Conservation (phyloP, 2,329 filamentous ascomycete species). For the Hypoxylon sp. region DNA sequence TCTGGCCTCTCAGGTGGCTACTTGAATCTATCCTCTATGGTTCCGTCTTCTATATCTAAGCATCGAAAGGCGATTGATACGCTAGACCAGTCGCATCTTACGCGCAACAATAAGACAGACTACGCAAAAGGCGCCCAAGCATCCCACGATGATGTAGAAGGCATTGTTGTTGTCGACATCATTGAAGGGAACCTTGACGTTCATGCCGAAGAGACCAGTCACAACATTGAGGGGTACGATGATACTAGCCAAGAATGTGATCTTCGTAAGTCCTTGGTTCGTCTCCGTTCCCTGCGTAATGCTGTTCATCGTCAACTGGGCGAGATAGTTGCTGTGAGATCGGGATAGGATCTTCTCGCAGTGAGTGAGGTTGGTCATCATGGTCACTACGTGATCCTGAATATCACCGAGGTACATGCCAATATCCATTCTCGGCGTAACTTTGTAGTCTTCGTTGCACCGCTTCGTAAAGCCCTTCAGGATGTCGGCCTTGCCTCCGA, state of each 20-base stretch:
- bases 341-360: constrained; percentile 98
- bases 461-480: constrained; percentile 98
- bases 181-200: constrained; percentile 78
- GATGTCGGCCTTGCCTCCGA: constrained; percentile 98
- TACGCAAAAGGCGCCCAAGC: constrained; percentile 67
- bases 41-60: neutral
- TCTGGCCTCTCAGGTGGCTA: neutral
- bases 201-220: constrained; percentile 90
- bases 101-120: constrained; percentile 63
- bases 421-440: constrained; percentile 96
- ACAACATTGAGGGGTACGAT: constrained; percentile 96
- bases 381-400: constrained; percentile 98
- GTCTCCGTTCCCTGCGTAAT: constrained; percentile 88
- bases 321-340: constrained; percentile 95
- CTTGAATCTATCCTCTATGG: neutral
- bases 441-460: constrained; percentile 96
- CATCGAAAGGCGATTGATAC: neutral
- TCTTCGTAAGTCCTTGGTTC: constrained; percentile 92
- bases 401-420: constrained; percentile 97
- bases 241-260: constrained; percentile 93
- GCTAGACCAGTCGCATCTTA: constrained; percentile 60
- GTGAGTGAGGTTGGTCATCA: constrained; percentile 96
- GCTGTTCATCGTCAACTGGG: constrained; percentile 92
- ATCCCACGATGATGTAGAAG: constrained; percentile 72
- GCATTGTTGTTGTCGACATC: constrained; percentile 62